Evolutionary conservation across 225 moss, liverwort and hornwort species (phyloP).

Genomic region (Neckera pumila): DNA sequence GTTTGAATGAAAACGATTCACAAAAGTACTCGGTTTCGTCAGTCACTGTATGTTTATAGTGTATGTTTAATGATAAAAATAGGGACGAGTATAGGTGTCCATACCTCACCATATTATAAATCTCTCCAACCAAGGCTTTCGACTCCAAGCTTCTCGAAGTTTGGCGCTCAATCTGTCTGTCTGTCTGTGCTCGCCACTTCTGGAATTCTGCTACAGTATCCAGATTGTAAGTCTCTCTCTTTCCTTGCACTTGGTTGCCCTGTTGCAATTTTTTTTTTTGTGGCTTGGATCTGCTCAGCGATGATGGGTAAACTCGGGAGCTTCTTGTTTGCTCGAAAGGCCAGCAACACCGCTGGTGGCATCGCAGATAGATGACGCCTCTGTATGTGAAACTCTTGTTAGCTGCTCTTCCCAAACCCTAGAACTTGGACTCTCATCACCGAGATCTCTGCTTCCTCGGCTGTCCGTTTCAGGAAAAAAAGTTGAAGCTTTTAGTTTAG

Average conservation of each 20-base stretch:
- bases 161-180: background rate
- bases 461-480: no score
- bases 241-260: no score
- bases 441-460: background rate
- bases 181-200: no score
- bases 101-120: no score
- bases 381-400: conserved; percentile 1
- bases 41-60: no score
- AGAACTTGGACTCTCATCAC: background rate
- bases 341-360: conserved; percentile 20
- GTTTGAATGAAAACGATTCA: no score
- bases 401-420: background rate
- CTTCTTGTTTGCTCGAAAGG: conserved; percentile 27
- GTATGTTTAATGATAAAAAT: no score
- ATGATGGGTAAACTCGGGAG: conserved; percentile 37
- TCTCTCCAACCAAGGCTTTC: no score
- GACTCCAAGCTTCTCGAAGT: no score
- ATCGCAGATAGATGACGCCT: conserved; percentile 28
- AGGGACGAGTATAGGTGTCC: background rate
- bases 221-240: background rate
- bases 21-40: no score
- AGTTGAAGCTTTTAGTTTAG: background rate
- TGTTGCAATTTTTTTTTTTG: background rate
- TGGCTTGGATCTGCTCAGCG: background rate
- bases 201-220: background rate